Evolutionary conservation across 495 filamentous ascomycete species (phyloP).

Genomic region (Hyaloscypha bicolor): DNA sequence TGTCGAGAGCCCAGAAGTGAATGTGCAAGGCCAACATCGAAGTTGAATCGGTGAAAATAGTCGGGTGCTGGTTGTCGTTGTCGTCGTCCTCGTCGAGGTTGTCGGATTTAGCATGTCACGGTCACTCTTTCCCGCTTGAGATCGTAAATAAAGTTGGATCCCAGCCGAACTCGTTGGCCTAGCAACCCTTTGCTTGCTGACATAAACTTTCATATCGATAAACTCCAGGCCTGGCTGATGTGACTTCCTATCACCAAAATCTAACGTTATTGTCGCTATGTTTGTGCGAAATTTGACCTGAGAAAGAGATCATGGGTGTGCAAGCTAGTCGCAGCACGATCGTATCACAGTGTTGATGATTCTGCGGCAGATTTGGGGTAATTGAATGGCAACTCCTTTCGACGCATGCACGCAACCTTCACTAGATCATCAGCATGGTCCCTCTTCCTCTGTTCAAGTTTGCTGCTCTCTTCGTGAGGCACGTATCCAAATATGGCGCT

Average conservation of each 20-base stretch:
- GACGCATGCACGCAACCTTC: not conserved
- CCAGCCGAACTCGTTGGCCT: not conserved
- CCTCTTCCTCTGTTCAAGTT: constrained; percentile 51
- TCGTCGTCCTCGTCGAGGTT: not conserved
- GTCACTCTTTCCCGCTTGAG: not conserved
- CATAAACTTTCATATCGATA: not conserved
- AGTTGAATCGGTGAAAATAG: not conserved
- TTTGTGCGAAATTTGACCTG: not conserved
- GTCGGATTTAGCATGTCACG: not conserved
- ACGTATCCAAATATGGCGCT: constrained; percentile 64
- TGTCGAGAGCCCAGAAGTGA: not conserved
- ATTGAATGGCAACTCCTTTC: constrained; percentile 1
- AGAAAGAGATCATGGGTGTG: not conserved
- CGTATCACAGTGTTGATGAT: not conserved
- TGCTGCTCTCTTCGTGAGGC: constrained; percentile 49
- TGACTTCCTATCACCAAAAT: constrained; percentile 1
- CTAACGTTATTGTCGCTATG: not conserved
- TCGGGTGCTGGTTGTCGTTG: not conserved
- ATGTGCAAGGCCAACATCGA: not conserved
- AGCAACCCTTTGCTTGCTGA: constrained; percentile 8
- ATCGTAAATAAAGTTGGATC: constrained; percentile 10
- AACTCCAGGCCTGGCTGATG: not conserved
- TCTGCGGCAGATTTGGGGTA: not conserved
- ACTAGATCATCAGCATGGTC: constrained; percentile 44
- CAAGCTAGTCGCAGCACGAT: not conserved